phyloP scores from a whole-genome alignment of 2,329 filamentous ascomycete species.

The Lecanicillium sp. region DNA sequence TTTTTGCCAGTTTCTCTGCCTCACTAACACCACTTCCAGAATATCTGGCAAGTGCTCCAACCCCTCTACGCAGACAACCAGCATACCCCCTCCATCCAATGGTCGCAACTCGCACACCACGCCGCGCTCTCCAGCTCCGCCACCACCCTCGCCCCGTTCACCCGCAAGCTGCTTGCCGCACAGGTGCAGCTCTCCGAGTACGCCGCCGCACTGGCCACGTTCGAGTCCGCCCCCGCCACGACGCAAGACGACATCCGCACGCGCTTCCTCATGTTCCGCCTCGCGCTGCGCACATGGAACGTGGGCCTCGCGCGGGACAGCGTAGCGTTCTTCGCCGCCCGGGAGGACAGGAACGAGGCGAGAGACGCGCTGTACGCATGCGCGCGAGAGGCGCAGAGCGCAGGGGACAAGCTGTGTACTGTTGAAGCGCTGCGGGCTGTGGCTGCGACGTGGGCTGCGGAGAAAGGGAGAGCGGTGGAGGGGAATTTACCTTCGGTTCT shows the following conservation, averaged over 20 bases:
- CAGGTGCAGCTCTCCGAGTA: conserved; percentile 44
- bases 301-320: conserved; percentile 54
- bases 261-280: conserved; percentile 69
- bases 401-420: conserved; percentile 55
- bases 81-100: conserved; percentile 42
- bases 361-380: conserved; percentile 71
- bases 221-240: conserved; percentile 52
- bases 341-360: conserved; percentile 39
- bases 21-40: not conserved
- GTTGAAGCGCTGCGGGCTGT: conserved; percentile 31
- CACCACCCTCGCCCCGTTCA: conserved; percentile 60
- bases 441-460: conserved; percentile 19
- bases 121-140: conserved; percentile 55
- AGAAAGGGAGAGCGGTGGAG: conserved; percentile 16
- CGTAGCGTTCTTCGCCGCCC: conserved; percentile 53
- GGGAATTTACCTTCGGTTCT: conserved; percentile 32
- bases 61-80: not conserved
- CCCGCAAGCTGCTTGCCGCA: conserved; percentile 68
- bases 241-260: conserved; percentile 59
- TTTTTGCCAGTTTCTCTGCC: fast-evolving
- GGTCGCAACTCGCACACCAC: conserved; percentile 67
- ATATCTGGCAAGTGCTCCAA: not conserved
- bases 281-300: conserved; percentile 56
- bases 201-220: conserved; percentile 29
- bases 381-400: conserved; percentile 66